phyloP scores from a whole-genome alignment of 1,139 yeast species.

The Taiozyma sp. region DNA sequence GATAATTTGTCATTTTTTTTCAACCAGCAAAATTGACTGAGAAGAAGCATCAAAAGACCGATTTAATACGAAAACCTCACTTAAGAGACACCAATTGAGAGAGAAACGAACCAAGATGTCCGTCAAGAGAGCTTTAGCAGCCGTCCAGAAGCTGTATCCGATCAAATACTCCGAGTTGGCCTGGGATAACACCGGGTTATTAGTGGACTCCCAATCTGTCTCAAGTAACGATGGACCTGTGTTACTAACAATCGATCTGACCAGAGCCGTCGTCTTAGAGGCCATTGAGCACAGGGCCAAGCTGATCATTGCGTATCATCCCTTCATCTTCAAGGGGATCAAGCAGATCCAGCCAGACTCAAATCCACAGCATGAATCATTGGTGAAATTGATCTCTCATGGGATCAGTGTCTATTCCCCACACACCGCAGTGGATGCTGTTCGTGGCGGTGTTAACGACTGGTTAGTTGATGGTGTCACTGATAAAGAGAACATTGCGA shows the following conservation, averaged over 20 bases:
- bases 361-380: constrained; percentile 78
- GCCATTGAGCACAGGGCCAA: constrained; percentile 51
- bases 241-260: constrained; percentile 77
- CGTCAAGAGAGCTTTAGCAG: constrained; percentile 37
- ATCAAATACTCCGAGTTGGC: constrained; percentile 65
- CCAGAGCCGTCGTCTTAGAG: constrained; percentile 79
- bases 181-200: constrained; percentile 53
- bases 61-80: too few relatives aligned
- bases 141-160: constrained; percentile 69
- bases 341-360: constrained; percentile 54
- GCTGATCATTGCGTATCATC: constrained; percentile 84
- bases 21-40: background rate
- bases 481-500: constrained; percentile 14
- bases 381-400: constrained; percentile 64
- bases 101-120: background rate
- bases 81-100: too few relatives aligned
- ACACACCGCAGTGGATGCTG: constrained; percentile 95
- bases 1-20: background rate
- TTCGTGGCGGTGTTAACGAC: constrained; percentile 86
- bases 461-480: constrained; percentile 68
- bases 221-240: constrained; percentile 23
- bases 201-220: constrained; percentile 24
- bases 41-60: too few relatives aligned
- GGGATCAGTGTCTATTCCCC: constrained; percentile 90
- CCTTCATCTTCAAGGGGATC: constrained; percentile 86